Percentiles rank a stretch among this genome's conserved stretches.
phyloP scores from a whole-genome alignment of 768 basidiomycete genomes.

The Cystofilobasidium bisporidii region DNA sequence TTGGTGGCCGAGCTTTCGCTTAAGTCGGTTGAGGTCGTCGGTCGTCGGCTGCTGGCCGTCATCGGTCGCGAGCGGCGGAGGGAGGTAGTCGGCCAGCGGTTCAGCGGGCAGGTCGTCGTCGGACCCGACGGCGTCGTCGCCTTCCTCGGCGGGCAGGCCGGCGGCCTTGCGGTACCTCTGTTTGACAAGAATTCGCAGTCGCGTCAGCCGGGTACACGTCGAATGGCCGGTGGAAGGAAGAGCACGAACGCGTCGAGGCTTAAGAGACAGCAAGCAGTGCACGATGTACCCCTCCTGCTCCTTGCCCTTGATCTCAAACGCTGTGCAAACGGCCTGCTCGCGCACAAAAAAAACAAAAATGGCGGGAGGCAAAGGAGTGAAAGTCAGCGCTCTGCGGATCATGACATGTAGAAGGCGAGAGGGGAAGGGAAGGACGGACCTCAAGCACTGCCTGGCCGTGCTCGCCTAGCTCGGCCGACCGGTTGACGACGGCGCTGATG shows the following conservation, averaged over 20 bases:
- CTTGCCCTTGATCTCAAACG: constrained; percentile 50
- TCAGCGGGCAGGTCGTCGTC: constrained; percentile 24
- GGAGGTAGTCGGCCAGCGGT: constrained; percentile 25
- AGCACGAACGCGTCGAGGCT: constrained; percentile 38
- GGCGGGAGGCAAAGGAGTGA: neutral
- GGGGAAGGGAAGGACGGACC: constrained; percentile 43
- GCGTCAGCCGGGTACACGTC: too few species aligned
- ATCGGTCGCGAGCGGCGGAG: constrained; percentile 27
- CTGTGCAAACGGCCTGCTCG: constrained; percentile 51
- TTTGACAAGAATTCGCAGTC: too few species aligned
- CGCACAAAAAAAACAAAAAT: neutral
- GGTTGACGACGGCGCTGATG: constrained; percentile 62
- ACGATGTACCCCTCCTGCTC: constrained; percentile 53
- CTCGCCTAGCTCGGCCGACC: constrained; percentile 48
- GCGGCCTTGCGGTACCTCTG: constrained; percentile 34
- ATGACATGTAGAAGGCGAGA: neutral
- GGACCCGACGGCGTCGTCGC: constrained; percentile 14
- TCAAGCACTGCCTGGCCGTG: constrained; percentile 50
- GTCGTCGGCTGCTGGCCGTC: neutral
- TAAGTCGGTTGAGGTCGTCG: constrained; percentile 32
- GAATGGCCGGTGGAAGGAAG: neutral
- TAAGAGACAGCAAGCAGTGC: constrained; percentile 54
- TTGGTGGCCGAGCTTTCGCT: constrained; percentile 30
- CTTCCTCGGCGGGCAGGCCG: constrained; percentile 21
- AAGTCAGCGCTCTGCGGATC: too few species aligned